These are phyloP conservation scores for Turritis glabra DNA, from an alignment of 345 rosid genomes.

Conservation along the genomic window DNA sequence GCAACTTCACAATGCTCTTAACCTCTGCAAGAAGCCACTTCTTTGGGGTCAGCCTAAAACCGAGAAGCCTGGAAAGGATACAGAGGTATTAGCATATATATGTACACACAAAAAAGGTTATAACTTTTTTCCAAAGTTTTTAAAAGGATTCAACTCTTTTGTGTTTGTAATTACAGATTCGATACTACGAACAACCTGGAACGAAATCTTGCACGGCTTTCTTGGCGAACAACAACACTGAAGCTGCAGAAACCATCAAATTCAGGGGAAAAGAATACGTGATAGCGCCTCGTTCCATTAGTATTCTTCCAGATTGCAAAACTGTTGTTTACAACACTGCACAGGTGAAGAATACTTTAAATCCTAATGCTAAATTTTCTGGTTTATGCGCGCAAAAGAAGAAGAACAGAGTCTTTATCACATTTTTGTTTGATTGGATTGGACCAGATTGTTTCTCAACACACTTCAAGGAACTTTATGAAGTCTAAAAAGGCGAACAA, in stretches of 20 bases:
- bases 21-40: constrained; percentile 60
- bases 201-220: constrained; percentile 65
- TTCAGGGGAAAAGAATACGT: constrained; percentile 56
- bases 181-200: constrained; percentile 53
- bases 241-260: constrained; percentile 31
- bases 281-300: constrained; percentile 64
- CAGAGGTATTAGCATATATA: constrained; percentile 50
- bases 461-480: constrained; percentile 59
- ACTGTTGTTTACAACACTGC: constrained; percentile 67
- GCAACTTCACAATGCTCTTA: constrained; percentile 72
- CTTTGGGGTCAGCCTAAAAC: constrained; percentile 53
- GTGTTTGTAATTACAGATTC: constrained; percentile 44
- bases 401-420: not conserved
- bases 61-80: constrained; percentile 35
- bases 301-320: constrained; percentile 85
- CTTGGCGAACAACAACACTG: constrained; percentile 65
- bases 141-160: not conserved
- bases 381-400: not conserved
- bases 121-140: not conserved
- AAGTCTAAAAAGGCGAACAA: constrained; percentile 56
- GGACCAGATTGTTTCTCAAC: constrained; percentile 71
- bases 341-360: not conserved
- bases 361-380: no score
- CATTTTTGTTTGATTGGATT: constrained; percentile 16
- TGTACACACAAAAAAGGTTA: not conserved